A percentile compares a stretch with the other conserved stretches of the same genome.
phyloP scores from a whole-genome alignment of 2,329 filamentous ascomycete species.

The Neofusicoccum cordaticola region DNA sequence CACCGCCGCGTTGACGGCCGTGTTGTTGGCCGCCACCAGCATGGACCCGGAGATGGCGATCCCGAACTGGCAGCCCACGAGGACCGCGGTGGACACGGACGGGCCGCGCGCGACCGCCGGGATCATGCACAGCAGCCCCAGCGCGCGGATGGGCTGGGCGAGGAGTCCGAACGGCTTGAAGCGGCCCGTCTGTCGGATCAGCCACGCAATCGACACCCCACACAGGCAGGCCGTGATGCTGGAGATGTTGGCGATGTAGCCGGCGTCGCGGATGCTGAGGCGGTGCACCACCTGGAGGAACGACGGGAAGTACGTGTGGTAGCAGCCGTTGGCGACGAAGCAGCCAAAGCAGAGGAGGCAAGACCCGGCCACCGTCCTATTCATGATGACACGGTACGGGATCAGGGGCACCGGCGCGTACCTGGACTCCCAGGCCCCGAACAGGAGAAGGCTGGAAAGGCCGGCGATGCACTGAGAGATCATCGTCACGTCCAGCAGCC shows the following conservation, averaged over 20 bases:
- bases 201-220: constrained; percentile 25
- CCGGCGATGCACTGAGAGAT: constrained; percentile 43
- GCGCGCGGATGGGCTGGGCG: constrained; percentile 25
- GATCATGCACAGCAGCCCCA: constrained; percentile 30
- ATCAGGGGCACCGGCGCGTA: constrained; percentile 42
- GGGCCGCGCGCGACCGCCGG: constrained; percentile 25
- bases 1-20: constrained; percentile 13
- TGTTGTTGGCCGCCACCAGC: constrained; percentile 22
- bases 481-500: constrained; percentile 38
- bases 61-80: constrained; percentile 33
- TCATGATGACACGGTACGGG: constrained; percentile 47
- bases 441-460: constrained; percentile 33
- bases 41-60: constrained; percentile 29
- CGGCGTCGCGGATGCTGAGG: constrained; percentile 22
- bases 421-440: constrained; percentile 40
- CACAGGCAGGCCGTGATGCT: constrained; percentile 26
- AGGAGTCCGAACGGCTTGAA: constrained; percentile 19
- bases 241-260: constrained; percentile 29
- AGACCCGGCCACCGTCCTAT: constrained; percentile 53
- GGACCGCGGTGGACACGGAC: constrained; percentile 28
- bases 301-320: constrained; percentile 34
- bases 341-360: constrained; percentile 44
- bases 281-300: constrained; percentile 32
- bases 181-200: constrained; percentile 19
- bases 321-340: constrained; percentile 29